A percentile compares a stretch with the other conserved stretches of the same genome.
phyloP scores from a whole-genome alignment of 306 rosid species.

The Vigna radiata region DNA sequence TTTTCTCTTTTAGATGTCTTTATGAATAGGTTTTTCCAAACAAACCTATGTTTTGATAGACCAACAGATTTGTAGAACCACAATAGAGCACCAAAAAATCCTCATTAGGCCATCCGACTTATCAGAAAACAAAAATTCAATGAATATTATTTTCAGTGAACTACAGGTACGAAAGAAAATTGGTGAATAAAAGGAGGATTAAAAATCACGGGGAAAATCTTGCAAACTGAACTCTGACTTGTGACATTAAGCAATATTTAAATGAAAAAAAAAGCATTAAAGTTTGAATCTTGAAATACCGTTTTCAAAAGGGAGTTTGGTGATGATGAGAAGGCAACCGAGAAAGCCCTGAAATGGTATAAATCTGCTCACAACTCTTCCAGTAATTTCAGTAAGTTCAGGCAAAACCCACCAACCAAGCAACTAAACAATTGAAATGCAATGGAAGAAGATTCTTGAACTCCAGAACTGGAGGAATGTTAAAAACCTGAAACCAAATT shows the following conservation, averaged over 20 bases:
- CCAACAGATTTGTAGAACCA: too few relatives aligned
- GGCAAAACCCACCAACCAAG: slow-evolving; percentile 41
- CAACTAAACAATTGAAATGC: slow-evolving; percentile 32
- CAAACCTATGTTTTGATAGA: too few relatives aligned
- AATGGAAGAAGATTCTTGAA: slow-evolving; percentile 39
- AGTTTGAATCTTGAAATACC: slow-evolving; percentile 20
- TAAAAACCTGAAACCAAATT: slow-evolving; percentile 25
- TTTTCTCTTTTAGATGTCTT: too few relatives aligned
- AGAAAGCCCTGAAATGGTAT: slow-evolving; percentile 38
- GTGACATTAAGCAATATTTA: neutral
- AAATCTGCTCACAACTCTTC: slow-evolving; percentile 16
- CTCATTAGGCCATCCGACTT: too few relatives aligned
- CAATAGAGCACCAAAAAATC: too few relatives aligned
- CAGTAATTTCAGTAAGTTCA: slow-evolving; percentile 18
- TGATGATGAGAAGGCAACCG: neutral
- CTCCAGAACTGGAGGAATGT: neutral
- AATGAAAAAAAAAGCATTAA: neutral
- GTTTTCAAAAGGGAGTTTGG: neutral
- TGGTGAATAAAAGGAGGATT: too few relatives aligned
- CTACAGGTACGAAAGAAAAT: too few relatives aligned
- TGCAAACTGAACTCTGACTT: too few relatives aligned
- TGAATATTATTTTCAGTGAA: too few relatives aligned
- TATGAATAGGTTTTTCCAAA: too few relatives aligned
- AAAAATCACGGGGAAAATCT: too few relatives aligned
- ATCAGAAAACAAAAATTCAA: too few relatives aligned